Base-by-base conservation (phyloP, 176 grass and related monocot genomes). In the Musa itinerans region DNA sequence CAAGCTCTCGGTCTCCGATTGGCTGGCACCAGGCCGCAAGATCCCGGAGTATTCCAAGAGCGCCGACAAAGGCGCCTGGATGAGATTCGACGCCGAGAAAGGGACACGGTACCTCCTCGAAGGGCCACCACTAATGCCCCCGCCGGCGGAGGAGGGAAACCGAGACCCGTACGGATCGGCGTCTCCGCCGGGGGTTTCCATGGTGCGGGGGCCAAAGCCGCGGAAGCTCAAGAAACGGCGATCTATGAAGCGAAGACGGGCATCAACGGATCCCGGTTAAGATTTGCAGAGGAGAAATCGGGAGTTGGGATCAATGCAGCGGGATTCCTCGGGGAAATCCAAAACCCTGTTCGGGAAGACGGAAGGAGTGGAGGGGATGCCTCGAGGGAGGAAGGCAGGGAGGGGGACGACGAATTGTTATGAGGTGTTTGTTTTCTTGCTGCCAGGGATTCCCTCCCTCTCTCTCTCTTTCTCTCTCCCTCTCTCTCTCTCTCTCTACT, bases 11-110 rank as follows among this genome's bases (percentile, higher is more conserved):
- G 64, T 54, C 50, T 64, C 67, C 15, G 78, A 79, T 48, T 86
- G 78, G 65, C 76, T 2, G 72, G 69, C n/a, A 75, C 79, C 80
- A 72, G 83, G 27, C 64, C 83, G 92, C n/a, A 96, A 80, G 54
- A 96, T 78, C 62, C 92, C 89, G 11, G 92, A 92, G 80, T 92
- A 96, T 76, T 96, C 92, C 73, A 96, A 75, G 62, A 96, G 87
- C 49, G 89, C 92, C 21, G 86, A 82, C 59, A 96, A 83, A 15
- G 87, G 87, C 65, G 87, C 92, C 82, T 96, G 92, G 23, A 96
- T 88, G 58, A 96, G 83, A 74, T 84, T 92, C 65, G 92, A 89
- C 20, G 92, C 53, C 23, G 92, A 96, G 80, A 96, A 96, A 52
- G 81, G 86, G 63, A 96, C 68, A 55, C 92, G 87, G 54, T 92